phyloP scores from a whole-genome alignment of 495 filamentous ascomycete species.

The Penicillium lividum region DNA sequence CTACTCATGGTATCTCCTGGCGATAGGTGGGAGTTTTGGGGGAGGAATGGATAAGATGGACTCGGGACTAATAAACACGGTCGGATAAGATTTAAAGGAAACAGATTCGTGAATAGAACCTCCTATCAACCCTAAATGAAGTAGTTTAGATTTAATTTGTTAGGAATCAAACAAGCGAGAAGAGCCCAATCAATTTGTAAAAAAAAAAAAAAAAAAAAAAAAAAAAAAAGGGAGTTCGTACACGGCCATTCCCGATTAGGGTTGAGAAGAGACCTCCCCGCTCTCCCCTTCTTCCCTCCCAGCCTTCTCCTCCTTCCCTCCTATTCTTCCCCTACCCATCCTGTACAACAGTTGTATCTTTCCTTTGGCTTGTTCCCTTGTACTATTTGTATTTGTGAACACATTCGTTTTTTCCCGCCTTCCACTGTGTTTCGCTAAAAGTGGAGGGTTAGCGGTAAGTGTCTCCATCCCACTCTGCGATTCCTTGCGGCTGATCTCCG shows the following conservation, averaged over 20 bases:
- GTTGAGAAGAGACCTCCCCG: conserved; percentile 28
- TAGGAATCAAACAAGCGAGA: not conserved
- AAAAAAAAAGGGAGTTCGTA: conserved; percentile 17
- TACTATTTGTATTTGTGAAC: conserved; percentile 19
- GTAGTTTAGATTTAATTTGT: not conserved
- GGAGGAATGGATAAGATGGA: too few species aligned
- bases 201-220: conserved; percentile 3
- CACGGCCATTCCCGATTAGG: conserved; percentile 27
- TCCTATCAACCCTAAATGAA: not conserved
- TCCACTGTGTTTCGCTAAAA: conserved; percentile 22
- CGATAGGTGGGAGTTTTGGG: not conserved
- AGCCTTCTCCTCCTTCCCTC: conserved; percentile 25
- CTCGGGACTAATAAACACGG: not conserved
- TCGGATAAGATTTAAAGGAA: not conserved
- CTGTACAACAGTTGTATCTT: conserved; percentile 42
- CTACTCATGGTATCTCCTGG: too few species aligned
- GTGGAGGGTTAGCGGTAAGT: conserved; percentile 28
- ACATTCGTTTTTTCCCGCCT: conserved; percentile 26
- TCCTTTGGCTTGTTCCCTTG: conserved; percentile 24
- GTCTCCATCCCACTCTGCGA: conserved; percentile 30
- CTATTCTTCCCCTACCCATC: conserved; percentile 31
- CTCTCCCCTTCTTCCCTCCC: conserved; percentile 34
- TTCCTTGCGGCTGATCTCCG: conserved; percentile 35
- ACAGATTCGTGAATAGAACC: not conserved
- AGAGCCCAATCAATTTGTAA: not conserved